Conservation (phyloP, 768 basidiomycete genomes). For the Suillus lakei region DNA sequence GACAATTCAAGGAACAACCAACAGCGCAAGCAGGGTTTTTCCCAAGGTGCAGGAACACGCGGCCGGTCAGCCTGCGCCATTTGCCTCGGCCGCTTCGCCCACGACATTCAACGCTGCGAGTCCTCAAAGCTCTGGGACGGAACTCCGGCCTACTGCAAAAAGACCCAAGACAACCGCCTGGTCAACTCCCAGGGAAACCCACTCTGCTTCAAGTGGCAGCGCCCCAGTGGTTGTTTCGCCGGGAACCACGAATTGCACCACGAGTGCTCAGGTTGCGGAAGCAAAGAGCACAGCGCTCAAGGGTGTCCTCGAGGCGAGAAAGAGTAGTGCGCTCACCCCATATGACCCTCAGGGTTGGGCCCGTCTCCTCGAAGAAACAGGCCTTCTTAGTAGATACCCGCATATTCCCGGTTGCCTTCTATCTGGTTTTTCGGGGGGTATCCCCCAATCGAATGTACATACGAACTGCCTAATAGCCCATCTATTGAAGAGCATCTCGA, state of each 20-base stretch:
- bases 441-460: slow-evolving; percentile 28
- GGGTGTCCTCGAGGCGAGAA: slow-evolving; percentile 39
- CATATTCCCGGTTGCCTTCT: neutral
- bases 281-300: slow-evolving; percentile 42
- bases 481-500: slow-evolving; percentile 19
- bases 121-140: slow-evolving; percentile 28
- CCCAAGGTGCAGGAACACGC: no score
- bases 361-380: slow-evolving; percentile 13
- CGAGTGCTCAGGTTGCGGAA: slow-evolving; percentile 49
- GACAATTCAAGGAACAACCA: no score
- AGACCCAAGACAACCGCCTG: slow-evolving; percentile 20
- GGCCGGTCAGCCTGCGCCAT: slow-evolving; percentile 27
- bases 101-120: slow-evolving; percentile 29
- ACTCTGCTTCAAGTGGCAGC: slow-evolving; percentile 44
- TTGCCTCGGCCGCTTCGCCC: slow-evolving; percentile 37
- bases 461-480: slow-evolving; percentile 38
- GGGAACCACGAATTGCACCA: no score
- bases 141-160: no score
- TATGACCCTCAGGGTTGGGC: slow-evolving; percentile 39
- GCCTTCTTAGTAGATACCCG: slow-evolving; percentile 5
- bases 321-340: slow-evolving; percentile 31
- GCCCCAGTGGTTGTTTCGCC: slow-evolving; percentile 32
- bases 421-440: slow-evolving; percentile 30
- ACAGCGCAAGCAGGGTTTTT: no score
- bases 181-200: slow-evolving; percentile 22